Percentiles rank a stretch among this genome's conserved stretches.
Conservation (phyloP, 495 filamentous ascomycete species). For the Penicillium goetzii region DNA sequence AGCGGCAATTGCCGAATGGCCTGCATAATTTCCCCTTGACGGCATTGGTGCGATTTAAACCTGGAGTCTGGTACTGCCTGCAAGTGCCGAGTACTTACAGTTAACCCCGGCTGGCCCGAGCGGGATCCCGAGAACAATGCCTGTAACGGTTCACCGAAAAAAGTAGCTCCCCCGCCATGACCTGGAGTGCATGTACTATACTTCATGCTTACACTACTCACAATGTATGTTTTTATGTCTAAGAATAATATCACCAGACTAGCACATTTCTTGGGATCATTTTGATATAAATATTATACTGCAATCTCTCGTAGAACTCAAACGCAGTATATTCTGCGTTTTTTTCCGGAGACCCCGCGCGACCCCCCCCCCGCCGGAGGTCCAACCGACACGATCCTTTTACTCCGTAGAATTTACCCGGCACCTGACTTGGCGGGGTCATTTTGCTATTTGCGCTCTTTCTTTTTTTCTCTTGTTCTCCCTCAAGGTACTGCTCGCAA, state of each 20-base stretch:
- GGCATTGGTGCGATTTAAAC: too few relatives aligned
- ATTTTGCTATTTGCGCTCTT: constrained; percentile 3
- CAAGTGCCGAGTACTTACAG: too few relatives aligned
- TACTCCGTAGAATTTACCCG: constrained; percentile 14
- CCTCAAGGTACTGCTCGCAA: constrained; percentile 16
- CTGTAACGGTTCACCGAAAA: constrained; percentile 34
- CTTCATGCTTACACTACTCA: not conserved
- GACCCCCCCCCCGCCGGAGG: constrained; percentile 9
- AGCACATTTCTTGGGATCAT: not conserved
- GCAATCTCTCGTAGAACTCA: not conserved
- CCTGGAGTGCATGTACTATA: not conserved
- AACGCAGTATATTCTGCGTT: not conserved
- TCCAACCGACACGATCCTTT: constrained; percentile 1
- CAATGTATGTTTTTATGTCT: not conserved
- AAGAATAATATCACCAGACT: not conserved
- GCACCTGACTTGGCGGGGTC: constrained; percentile 16
- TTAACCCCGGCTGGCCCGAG: constrained; percentile 14
- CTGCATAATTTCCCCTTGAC: not conserved
- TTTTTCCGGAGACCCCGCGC: constrained; percentile 29
- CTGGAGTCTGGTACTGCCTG: too few relatives aligned
- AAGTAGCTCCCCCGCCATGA: constrained; percentile 18
- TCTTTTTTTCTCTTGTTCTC: constrained; percentile 13
- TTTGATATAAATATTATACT: not conserved
- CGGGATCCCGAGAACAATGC: constrained; percentile 35
- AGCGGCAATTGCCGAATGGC: not conserved